Conservation (phyloP, 495 filamentous ascomycete genomes). For the Stereocaulon alpinum region DNA sequence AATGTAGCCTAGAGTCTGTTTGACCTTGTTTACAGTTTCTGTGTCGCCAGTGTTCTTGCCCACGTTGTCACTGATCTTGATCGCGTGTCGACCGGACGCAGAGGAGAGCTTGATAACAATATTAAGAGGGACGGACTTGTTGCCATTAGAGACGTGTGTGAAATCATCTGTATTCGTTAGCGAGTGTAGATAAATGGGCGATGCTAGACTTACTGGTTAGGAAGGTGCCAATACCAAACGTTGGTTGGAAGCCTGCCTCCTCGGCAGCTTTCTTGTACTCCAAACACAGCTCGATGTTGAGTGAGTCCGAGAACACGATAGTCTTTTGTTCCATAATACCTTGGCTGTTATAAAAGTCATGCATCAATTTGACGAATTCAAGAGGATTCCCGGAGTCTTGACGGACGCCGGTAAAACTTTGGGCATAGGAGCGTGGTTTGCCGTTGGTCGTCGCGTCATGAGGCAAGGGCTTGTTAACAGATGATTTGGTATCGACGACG, state of each 20-base stretch:
- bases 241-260: constrained; percentile 65
- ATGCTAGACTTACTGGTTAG: constrained; percentile 57
- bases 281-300: constrained; percentile 82
- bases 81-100: constrained; percentile 67
- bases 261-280: constrained; percentile 79
- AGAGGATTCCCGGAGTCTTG: constrained; percentile 92
- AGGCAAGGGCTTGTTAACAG: not conserved
- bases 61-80: constrained; percentile 95
- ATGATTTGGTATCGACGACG: constrained; percentile 25
- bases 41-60: constrained; percentile 92
- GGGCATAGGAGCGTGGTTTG: constrained; percentile 55
- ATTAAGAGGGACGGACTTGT: constrained; percentile 88
- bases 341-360: constrained; percentile 70
- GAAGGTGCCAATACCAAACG: constrained; percentile 90
- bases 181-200: constrained; percentile 1
- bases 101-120: constrained; percentile 95
- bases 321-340: constrained; percentile 76
- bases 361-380: constrained; percentile 70
- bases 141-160: constrained; percentile 47
- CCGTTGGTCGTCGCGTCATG: not conserved
- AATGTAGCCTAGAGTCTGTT: constrained; percentile 71
- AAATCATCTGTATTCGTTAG: constrained; percentile 58
- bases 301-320: constrained; percentile 93
- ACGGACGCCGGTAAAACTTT: constrained; percentile 77
- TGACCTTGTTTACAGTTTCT: constrained; percentile 68